Evolutionary conservation across 805 yeast genomes (phyloP).

Genomic region (Lipomyces yamadae): DNA sequence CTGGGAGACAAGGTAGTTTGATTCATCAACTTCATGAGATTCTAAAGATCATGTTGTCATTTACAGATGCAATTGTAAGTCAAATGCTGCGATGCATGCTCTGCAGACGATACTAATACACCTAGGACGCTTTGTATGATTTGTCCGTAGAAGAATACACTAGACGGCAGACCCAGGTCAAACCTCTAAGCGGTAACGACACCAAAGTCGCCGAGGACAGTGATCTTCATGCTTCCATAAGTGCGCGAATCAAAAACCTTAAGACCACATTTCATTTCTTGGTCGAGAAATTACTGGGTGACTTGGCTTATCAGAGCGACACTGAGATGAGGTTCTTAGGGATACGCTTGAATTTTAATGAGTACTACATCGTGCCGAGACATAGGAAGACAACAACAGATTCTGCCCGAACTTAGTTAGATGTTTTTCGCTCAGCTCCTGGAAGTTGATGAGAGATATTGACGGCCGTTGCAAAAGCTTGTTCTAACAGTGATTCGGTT

Average conservation of each 20-base stretch:
- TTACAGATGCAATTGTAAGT: conserved; percentile 34
- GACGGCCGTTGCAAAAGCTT: neutral
- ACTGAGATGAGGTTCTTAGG: conserved; percentile 46
- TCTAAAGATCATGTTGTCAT: conserved; percentile 42
- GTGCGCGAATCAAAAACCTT: conserved; percentile 31
- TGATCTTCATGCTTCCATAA: conserved; percentile 31
- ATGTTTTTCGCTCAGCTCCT: neutral
- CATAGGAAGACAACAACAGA: neutral
- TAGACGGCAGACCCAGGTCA: conserved; percentile 21
- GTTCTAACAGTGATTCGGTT: no score
- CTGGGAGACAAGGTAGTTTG: conserved; percentile 29
- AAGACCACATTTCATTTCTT: conserved; percentile 35
- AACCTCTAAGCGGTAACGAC: neutral
- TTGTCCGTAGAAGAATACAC: conserved; percentile 39
- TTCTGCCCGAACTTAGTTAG: neutral
- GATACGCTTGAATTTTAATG: conserved; percentile 47
- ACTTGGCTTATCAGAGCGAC: conserved; percentile 42
- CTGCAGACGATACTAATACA: neutral
- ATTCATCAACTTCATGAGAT: conserved; percentile 45
- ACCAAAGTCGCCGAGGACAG: conserved; percentile 6
- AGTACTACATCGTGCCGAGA: conserved; percentile 39
- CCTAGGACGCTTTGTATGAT: conserved; percentile 36
- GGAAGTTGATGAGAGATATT: neutral
- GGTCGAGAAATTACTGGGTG: conserved; percentile 41
- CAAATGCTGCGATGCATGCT: neutral